A percentile compares a stretch with the other conserved stretches of the same genome.
Evolutionary conservation across 2,329 filamentous ascomycete genomes (phyloP).

Genomic region (Scorias spongiosa): DNA sequence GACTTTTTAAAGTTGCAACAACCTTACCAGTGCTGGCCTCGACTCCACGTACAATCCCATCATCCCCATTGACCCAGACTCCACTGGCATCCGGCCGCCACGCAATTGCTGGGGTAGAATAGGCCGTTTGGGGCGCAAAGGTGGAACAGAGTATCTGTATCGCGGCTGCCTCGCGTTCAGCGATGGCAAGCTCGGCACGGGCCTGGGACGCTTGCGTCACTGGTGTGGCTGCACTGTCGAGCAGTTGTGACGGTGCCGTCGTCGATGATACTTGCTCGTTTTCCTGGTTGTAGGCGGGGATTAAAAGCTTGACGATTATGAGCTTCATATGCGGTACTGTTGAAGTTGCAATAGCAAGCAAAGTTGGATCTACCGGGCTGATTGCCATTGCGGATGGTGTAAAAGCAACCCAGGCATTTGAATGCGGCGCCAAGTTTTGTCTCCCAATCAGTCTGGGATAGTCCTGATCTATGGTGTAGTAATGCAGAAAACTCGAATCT

Average conservation of each 20-base stretch:
- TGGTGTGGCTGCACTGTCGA: slow-evolving; percentile 9
- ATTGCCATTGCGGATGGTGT: slow-evolving; percentile 43
- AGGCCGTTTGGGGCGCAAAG: slow-evolving; percentile 47
- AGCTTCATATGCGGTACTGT: slow-evolving; percentile 48
- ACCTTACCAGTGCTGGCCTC: slow-evolving; percentile 45
- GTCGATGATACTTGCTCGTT: neutral
- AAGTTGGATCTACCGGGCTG: slow-evolving; percentile 37
- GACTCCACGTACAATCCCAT: slow-evolving; percentile 45
- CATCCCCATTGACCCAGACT: slow-evolving; percentile 50
- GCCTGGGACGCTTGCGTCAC: slow-evolving; percentile 38
- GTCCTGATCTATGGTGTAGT: slow-evolving; percentile 29
- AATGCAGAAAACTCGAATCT: slow-evolving; percentile 45
- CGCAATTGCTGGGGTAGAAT: slow-evolving; percentile 45
- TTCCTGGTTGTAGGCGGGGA: slow-evolving; percentile 25
- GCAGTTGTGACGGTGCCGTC: slow-evolving; percentile 3
- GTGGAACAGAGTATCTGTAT: slow-evolving; percentile 46
- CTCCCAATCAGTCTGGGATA: slow-evolving; percentile 33
- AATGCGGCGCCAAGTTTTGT: slow-evolving; percentile 47
- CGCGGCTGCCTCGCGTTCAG: slow-evolving; percentile 43
- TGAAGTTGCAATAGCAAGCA: slow-evolving; percentile 46
- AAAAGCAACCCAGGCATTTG: slow-evolving; percentile 49
- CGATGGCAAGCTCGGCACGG: slow-evolving; percentile 33
- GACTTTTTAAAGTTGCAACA: slow-evolving; percentile 32
- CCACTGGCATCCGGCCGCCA: slow-evolving; percentile 49
- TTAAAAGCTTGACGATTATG: slow-evolving; percentile 41